Evolutionary conservation across 2,329 filamentous ascomycete species (phyloP).

Genomic region (Trichoderma aggressivum): DNA sequence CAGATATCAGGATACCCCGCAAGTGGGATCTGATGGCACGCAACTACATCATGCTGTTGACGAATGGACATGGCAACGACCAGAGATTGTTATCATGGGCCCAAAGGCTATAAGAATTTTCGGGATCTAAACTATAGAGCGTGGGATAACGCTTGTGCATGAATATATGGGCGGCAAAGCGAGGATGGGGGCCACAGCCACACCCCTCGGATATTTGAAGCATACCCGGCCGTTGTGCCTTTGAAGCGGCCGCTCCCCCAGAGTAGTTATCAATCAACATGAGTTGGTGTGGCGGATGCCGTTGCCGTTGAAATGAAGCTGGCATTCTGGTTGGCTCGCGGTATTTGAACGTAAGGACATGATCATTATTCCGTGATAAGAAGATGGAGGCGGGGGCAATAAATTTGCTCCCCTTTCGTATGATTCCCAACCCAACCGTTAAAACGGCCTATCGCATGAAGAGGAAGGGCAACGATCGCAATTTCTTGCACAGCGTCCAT

Average conservation of each 20-base stretch:
- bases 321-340: neutral
- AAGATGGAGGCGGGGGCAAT: neutral
- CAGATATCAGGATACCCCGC: neutral
- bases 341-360: neutral
- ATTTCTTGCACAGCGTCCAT: neutral
- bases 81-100: neutral
- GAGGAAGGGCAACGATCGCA: neutral
- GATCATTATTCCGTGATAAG: neutral
- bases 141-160: neutral
- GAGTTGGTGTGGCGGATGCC: neutral
- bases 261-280: neutral
- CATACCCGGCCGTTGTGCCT: neutral
- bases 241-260: neutral
- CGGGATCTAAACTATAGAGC: neutral
- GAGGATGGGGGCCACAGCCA: neutral
- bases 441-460: neutral
- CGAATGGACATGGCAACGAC: neutral
- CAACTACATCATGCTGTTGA: neutral
- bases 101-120: rapidly evolving
- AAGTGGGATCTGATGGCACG: neutral
- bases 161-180: neutral
- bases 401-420: neutral
- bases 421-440: too few species aligned
- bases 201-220: neutral
- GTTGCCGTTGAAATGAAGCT: neutral